Evolutionary conservation across 2,329 filamentous ascomycete genomes (phyloP), one percentile per base, ranked within the genome.

Genomic region (Stachybotrys chlorohalonatus): DNA sequence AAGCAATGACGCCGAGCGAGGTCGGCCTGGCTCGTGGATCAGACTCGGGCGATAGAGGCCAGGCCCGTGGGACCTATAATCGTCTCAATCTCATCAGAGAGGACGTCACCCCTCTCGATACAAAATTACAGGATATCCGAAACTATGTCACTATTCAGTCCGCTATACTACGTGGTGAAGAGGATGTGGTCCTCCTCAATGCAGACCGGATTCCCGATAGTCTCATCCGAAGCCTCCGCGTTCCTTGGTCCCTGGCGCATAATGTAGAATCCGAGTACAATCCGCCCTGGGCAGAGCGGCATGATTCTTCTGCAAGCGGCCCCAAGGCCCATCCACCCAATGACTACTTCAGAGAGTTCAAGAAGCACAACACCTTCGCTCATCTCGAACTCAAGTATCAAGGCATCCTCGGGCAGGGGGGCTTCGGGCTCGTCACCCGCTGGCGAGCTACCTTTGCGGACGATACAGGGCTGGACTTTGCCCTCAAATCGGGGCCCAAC

Each of bases 401-500:
- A 17, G 56, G 52, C 8, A 49, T 56, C 7, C 42, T 59, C 11
- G 57, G 56, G 48, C 16, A 55, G 15, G 57, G 57, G 2, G 57
- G 57, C 50, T 59, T 54, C 24, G 57, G 57, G 36, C 42, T 56
- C 13, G 57, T 53, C 4, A 59, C 57, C 8, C 56, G 57, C 6
- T 59, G 57, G 57, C 31, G 53, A n/a, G 56, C 36, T 31, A 51
- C 47, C 2, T 59, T 55, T 16, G 57, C 57, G 9, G 56, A 59
- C 31, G 42, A 32, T 24, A 39, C 50, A 6, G 39, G 5, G 36
- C 31, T 16, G 15, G 6, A 52, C 8, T 11, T 52, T 9, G 50
- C 45, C 31, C 5, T 52, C 13, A 52, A 52, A 32, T 42, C 87
- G 68, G 90, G 73, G 54, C 87, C 87, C 60, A 80, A 82, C 72